A percentile compares a stretch with the other conserved stretches of the same genome.
phyloP scores from a whole-genome alignment of 306 rosid species.

The Vigna nakashimae region DNA sequence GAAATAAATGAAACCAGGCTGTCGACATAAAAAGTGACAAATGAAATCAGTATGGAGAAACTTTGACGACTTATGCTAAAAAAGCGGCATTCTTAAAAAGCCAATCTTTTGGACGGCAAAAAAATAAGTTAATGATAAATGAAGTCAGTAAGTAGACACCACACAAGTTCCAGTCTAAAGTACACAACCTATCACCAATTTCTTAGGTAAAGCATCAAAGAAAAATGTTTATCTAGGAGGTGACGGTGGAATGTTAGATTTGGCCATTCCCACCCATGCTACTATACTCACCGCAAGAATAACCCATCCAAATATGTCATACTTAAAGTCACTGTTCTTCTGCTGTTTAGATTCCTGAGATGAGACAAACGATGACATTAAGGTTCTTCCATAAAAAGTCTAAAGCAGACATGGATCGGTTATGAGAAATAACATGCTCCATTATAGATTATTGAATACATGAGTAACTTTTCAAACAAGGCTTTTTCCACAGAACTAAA shows the following conservation, averaged over 20 bases:
- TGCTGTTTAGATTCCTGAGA: slow-evolving; percentile 68
- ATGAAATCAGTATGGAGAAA: no score
- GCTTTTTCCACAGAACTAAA: slow-evolving; percentile 32
- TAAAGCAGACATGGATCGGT: neutral
- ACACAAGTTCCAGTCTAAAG: slow-evolving; percentile 34
- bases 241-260: slow-evolving; percentile 70
- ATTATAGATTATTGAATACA: slow-evolving; percentile 19
- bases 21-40: no score
- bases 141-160: slow-evolving; percentile 31
- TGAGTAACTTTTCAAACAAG: slow-evolving; percentile 19
- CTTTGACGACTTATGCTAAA: neutral
- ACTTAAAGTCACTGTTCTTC: slow-evolving; percentile 69
- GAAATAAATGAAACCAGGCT: no score
- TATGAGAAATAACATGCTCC: neutral
- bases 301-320: slow-evolving; percentile 86
- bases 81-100: neutral
- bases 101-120: slow-evolving; percentile 21
- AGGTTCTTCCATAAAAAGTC: slow-evolving; percentile 11
- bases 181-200: slow-evolving; percentile 39
- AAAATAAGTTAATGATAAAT: neutral
- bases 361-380: slow-evolving; percentile 27
- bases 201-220: slow-evolving; percentile 33
- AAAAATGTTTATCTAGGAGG: slow-evolving; percentile 60
- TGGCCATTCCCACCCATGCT: slow-evolving; percentile 79
- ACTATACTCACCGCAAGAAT: slow-evolving; percentile 78